phyloP scores from a whole-genome alignment of 2,329 filamentous ascomycete genomes.

The Colletotrichum scovillei region DNA sequence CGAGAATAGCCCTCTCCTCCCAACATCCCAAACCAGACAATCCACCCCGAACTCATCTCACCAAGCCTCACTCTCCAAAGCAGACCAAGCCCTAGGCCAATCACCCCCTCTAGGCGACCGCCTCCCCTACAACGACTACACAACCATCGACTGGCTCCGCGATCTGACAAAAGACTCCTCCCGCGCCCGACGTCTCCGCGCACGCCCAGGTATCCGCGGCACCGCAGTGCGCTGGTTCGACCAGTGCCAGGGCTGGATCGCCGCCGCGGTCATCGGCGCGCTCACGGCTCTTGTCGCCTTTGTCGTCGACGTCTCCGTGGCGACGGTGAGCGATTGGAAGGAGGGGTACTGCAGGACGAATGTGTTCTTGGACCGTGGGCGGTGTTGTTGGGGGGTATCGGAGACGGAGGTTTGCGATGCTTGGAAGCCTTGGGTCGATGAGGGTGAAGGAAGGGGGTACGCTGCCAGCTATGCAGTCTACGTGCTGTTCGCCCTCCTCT shows the following conservation, averaged over 20 bases:
- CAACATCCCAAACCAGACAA: neutral
- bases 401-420: conserved; percentile 43
- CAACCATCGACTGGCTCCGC: conserved; percentile 72
- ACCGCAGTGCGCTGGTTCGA: conserved; percentile 51
- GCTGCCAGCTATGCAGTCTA: conserved; percentile 40
- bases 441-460: conserved; percentile 24
- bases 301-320: conserved; percentile 64
- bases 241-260: conserved; percentile 65
- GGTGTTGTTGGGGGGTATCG: conserved; percentile 57
- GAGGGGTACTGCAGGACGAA: conserved; percentile 63
- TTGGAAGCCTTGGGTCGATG: conserved; percentile 56
- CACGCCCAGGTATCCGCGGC: conserved; percentile 49
- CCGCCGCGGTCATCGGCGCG: conserved; percentile 62
- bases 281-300: conserved; percentile 67
- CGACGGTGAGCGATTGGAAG: conserved; percentile 68
- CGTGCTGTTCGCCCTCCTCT: conserved; percentile 39
- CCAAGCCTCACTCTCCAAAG: neutral
- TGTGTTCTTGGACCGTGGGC: conserved; percentile 57
- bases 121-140: conserved; percentile 70
- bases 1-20: conserved; percentile 12
- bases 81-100: conserved; percentile 20
- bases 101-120: conserved; percentile 57
- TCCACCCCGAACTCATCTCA: neutral
- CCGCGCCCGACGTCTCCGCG: conserved; percentile 40
- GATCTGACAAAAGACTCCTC: conserved; percentile 68